A percentile compares a stretch with the other conserved stretches of the same genome.
These are phyloP conservation scores for Lactifluus hygrophoroides DNA, from an alignment of 768 basidiomycete species.

Conservation along the genomic window DNA sequence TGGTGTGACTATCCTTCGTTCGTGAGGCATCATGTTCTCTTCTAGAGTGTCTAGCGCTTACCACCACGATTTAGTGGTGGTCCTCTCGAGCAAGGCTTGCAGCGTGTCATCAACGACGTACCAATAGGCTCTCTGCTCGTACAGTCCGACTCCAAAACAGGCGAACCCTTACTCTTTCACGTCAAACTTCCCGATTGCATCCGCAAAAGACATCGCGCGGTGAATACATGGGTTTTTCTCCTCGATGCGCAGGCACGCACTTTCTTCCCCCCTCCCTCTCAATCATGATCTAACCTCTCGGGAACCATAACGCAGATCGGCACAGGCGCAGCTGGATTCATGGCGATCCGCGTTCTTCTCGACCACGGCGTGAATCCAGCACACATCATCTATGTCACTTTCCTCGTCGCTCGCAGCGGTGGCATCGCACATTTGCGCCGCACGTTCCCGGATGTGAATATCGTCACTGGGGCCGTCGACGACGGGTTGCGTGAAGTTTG, in stretches of 20 bases:
- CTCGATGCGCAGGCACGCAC: conserved; percentile 73
- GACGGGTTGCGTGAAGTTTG: conserved; percentile 67
- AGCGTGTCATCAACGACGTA: conserved; percentile 77
- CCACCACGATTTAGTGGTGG: conserved; percentile 52
- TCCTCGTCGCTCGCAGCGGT: conserved; percentile 78
- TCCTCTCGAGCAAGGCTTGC: conserved; percentile 85
- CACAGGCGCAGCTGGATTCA: conserved; percentile 87
- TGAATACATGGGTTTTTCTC: conserved; percentile 73
- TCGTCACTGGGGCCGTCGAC: conserved; percentile 82
- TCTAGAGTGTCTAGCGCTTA: neutral
- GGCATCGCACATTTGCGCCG: conserved; percentile 67
- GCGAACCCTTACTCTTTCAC: conserved; percentile 84
- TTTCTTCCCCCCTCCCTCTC: neutral
- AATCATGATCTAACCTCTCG: neutral
- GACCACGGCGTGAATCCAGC: conserved; percentile 86
- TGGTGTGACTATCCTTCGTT: conserved; percentile 83
- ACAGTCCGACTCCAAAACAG: conserved; percentile 75
- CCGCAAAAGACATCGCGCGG: conserved; percentile 54
- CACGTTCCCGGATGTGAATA: conserved; percentile 79
- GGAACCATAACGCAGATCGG: conserved; percentile 53
- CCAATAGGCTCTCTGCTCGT: conserved; percentile 85
- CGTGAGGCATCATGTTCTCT: conserved; percentile 43
- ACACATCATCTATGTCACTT: conserved; percentile 83
- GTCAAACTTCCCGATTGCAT: conserved; percentile 69
- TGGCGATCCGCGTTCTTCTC: conserved; percentile 88